A percentile compares a stretch with the other conserved stretches of the same genome.
Conservation (phyloP, 2,329 filamentous ascomycete species). For the Colletotrichum lindemuthianum region DNA sequence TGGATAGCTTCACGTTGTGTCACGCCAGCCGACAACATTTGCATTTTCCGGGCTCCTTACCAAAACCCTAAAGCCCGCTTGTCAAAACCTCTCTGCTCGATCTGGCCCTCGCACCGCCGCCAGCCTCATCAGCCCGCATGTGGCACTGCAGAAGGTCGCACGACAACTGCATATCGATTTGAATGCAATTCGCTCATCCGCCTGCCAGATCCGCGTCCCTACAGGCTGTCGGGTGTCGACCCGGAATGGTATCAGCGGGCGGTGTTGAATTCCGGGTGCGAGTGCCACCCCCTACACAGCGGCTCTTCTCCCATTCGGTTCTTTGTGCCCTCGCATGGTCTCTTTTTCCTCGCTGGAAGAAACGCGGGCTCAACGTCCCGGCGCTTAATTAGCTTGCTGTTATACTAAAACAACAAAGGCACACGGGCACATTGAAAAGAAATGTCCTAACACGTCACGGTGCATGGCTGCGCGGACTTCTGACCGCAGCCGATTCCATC, state of each 20-base stretch:
- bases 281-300: not conserved
- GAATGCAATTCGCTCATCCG: not conserved
- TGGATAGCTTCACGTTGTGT: slow-evolving; percentile 9
- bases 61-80: not conserved
- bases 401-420: not conserved
- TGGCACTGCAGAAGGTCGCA: slow-evolving; percentile 2
- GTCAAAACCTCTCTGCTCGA: not conserved
- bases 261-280: not conserved
- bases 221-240: not conserved
- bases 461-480: slow-evolving; percentile 9
- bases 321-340: not conserved
- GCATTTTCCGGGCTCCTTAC: not conserved
- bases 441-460: slow-evolving; percentile 4
- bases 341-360: not conserved
- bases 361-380: not conserved
- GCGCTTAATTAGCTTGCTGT: not conserved
- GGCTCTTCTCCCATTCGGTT: not conserved
- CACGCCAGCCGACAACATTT: not conserved
- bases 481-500: slow-evolving; percentile 2
- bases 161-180: slow-evolving; percentile 1
- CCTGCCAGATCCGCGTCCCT: not conserved
- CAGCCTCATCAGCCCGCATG: not conserved
- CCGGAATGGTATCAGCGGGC: not conserved
- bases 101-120: slow-evolving; percentile 3
- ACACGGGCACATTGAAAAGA: not conserved